These are phyloP conservation scores for Westerdykella aurantiaca DNA, from an alignment of 2,329 filamentous ascomycete species.

Conservation along the genomic window DNA sequence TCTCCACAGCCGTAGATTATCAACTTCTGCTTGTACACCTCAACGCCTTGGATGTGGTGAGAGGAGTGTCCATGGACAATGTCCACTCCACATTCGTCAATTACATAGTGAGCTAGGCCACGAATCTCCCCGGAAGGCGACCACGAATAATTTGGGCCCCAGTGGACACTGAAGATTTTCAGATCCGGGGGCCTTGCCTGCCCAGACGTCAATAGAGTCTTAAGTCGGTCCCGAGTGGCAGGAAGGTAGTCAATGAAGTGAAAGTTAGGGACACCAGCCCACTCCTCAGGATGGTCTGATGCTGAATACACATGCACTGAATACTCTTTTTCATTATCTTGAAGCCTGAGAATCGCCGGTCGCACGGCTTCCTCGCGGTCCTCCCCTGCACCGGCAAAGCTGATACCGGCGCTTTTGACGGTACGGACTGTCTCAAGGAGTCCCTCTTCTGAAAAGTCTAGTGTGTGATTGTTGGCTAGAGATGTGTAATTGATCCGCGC, in stretches of 20 bases:
- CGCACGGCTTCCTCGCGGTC: conserved; percentile 20
- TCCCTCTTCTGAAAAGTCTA: conserved; percentile 34
- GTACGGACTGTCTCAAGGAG: conserved; percentile 32
- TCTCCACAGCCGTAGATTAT: conserved; percentile 41
- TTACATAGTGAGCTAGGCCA: conserved; percentile 35
- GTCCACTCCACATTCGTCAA: conserved; percentile 40
- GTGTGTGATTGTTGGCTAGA: conserved; percentile 39
- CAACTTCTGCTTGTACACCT: conserved; percentile 31
- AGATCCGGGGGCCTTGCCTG: conserved; percentile 13
- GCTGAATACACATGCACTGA: conserved; percentile 34
- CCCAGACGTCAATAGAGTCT: conserved; percentile 10
- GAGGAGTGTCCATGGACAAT: conserved; percentile 40
- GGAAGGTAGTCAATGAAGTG: conserved; percentile 35
- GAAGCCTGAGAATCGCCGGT: conserved; percentile 26
- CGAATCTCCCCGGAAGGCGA: conserved; percentile 26
- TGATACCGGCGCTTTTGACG: conserved; percentile 19
- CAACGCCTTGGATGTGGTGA: conserved; percentile 40
- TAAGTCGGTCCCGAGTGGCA: conserved; percentile 17
- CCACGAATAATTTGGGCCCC: conserved; percentile 41
- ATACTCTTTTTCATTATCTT: conserved; percentile 3
- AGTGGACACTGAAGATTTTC: conserved; percentile 39
- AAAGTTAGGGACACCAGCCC: conserved; percentile 30
- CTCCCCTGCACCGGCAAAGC: conserved; percentile 31
- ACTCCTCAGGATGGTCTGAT: conserved; percentile 34
- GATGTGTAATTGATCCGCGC: conserved; percentile 31